Evolutionary conservation across 805 yeast species (phyloP).

Genomic region (Kregervanrija fluxuum): DNA sequence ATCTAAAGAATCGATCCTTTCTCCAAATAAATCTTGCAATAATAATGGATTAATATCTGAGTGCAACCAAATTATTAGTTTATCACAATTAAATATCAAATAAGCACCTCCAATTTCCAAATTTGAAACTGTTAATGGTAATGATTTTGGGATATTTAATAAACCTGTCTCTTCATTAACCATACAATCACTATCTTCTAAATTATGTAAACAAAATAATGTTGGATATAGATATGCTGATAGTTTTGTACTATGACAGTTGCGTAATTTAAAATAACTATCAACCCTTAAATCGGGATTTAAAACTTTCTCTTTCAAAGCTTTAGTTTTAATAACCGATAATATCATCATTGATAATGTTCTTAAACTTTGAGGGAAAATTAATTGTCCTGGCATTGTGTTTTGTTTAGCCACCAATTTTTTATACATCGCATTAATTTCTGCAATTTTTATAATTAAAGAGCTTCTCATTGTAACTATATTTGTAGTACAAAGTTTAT

Average conservation of each 20-base stretch:
- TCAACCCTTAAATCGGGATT: conserved; percentile 61
- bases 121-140: conserved; percentile 35
- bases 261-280: conserved; percentile 42
- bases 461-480: conserved; percentile 27
- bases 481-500: conserved; percentile 33
- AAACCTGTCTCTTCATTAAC: conserved; percentile 34
- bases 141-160: conserved; percentile 44
- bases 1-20: conserved; percentile 34
- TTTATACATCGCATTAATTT: conserved; percentile 55
- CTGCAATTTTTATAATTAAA: conserved; percentile 36
- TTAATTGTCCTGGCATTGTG: conserved; percentile 51
- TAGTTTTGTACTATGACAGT: conserved; percentile 49
- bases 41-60: conserved; percentile 59
- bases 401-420: conserved; percentile 35
- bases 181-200: conserved; percentile 51
- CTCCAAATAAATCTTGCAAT: conserved; percentile 69
- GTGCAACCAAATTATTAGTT: conserved; percentile 59
- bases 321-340: conserved; percentile 60
- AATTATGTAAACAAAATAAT: conserved; percentile 61
- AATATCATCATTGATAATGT: conserved; percentile 63
- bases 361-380: conserved; percentile 75
- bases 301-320: conserved; percentile 45
- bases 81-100: conserved; percentile 62
- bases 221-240: conserved; percentile 73
- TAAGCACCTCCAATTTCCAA: conserved; percentile 68